phyloP scores from a whole-genome alignment of 148 eudicot species.

The Tetragonia tetragonoides region DNA sequence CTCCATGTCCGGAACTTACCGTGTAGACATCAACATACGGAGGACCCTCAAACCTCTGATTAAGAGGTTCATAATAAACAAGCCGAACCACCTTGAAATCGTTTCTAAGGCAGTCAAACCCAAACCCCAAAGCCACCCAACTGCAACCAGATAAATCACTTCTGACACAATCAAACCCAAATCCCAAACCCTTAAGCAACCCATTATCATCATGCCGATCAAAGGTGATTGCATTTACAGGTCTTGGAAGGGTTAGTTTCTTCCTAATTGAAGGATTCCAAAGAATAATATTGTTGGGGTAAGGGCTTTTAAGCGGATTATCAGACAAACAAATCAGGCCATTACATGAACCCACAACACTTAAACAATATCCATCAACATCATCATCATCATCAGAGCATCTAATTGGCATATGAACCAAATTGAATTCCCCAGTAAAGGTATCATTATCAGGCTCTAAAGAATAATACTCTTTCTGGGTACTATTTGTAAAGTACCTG shows the following conservation, averaged over 20 bases:
- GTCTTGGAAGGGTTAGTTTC: constrained; percentile 15
- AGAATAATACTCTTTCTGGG: neutral
- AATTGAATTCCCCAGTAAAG: constrained; percentile 1
- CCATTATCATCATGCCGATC: neutral
- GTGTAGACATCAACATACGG: constrained; percentile 31
- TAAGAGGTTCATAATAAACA: constrained; percentile 3
- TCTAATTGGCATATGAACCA: neutral
- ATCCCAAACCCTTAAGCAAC: constrained; percentile 27
- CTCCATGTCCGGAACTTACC: constrained; percentile 32
- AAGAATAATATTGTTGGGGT: constrained; percentile 1
- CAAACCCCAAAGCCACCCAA: neutral
- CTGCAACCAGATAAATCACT: neutral
- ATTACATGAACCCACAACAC: constrained; percentile 33
- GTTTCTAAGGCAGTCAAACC: neutral
- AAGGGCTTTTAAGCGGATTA: neutral
- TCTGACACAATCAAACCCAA: constrained; percentile 32
- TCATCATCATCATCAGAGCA: neutral
- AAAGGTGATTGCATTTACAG: neutral
- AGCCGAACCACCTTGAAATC: constrained; percentile 40
- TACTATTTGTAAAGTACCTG: neutral
- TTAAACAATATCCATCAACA: neutral
- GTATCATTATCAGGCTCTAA: constrained; percentile 11
- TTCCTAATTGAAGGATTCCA: constrained; percentile 40
- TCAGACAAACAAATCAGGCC: constrained; percentile 31
- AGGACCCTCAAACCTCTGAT: constrained; percentile 2